These are phyloP conservation scores for Lonicera japonica DNA, from an alignment of 129 eudicot genomes.

Conservation along the genomic window DNA sequence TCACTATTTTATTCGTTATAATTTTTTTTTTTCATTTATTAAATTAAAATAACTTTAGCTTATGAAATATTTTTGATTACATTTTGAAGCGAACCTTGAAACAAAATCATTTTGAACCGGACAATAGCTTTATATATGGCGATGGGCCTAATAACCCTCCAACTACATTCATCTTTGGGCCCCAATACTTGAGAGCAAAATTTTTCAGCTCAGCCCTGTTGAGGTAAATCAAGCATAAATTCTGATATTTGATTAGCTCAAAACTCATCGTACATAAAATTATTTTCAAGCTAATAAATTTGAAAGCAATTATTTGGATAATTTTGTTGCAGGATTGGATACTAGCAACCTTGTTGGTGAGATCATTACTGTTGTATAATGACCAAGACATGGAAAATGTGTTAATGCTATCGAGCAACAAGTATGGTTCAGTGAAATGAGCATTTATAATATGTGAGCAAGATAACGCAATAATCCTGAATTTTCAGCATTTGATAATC, in stretches of 20 bases:
- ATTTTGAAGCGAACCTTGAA: no score
- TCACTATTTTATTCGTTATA: no score
- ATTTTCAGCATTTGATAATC: constrained; percentile 13
- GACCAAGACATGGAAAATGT: neutral
- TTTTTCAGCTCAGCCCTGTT: constrained; percentile 23
- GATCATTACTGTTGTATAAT: constrained; percentile 5
- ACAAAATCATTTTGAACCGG: neutral
- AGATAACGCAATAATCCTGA: neutral
- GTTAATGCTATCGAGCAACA: constrained; percentile 1
- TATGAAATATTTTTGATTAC: no score
- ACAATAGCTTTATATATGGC: constrained; percentile 8
- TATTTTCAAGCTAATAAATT: no score
- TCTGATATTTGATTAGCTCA: no score
- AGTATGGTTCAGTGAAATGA: constrained; percentile 22
- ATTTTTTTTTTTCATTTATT: no score
- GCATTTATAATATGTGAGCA: constrained; percentile 6
- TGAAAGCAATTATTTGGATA: no score
- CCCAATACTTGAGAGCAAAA: neutral
- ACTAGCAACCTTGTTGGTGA: constrained; percentile 14
- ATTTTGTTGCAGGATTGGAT: no score
- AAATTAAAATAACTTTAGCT: no score
- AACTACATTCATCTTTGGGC: constrained; percentile 21
- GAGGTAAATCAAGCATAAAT: constrained; percentile 11
- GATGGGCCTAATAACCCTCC: constrained; percentile 22
- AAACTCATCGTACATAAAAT: no score